Percentiles rank a stretch among this genome's conserved stretches.
phyloP scores from a whole-genome alignment of 2,329 filamentous ascomycete genomes.

The Alternaria arborescens region DNA sequence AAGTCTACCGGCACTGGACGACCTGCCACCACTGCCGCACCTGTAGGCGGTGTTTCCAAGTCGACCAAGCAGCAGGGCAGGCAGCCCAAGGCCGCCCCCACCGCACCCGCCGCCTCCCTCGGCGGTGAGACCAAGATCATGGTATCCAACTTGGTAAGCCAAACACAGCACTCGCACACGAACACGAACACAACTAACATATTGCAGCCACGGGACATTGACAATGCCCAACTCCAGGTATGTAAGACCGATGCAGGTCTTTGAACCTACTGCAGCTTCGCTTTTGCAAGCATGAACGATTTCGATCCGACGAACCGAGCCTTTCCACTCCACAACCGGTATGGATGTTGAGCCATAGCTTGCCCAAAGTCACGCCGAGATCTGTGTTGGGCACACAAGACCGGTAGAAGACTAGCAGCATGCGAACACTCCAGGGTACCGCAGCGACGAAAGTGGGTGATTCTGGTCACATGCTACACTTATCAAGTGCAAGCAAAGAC shows the following conservation, averaged over 20 bases:
- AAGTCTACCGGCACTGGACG: slow-evolving; percentile 51
- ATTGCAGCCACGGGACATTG: slow-evolving; percentile 88
- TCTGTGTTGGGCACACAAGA: slow-evolving; percentile 45
- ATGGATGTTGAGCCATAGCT: slow-evolving; percentile 40
- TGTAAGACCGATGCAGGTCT: slow-evolving; percentile 76
- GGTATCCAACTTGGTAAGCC: slow-evolving; percentile 94
- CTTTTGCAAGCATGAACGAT: slow-evolving; percentile 43
- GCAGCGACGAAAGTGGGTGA: slow-evolving; percentile 38
- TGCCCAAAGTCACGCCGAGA: slow-evolving; percentile 38
- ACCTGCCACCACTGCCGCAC: slow-evolving; percentile 68
- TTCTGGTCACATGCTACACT: slow-evolving; percentile 25
- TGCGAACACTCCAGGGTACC: slow-evolving; percentile 40
- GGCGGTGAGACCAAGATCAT: slow-evolving; percentile 92
- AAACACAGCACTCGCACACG: background rate
- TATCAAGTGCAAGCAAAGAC: slow-evolving; percentile 23
- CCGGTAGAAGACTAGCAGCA: slow-evolving; percentile 43
- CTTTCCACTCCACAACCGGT: slow-evolving; percentile 23
- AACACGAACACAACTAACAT: slow-evolving; percentile 57
- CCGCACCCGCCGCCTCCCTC: slow-evolving; percentile 67
- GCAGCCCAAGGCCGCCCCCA: slow-evolving; percentile 67
- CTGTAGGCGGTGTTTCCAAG: slow-evolving; percentile 88
- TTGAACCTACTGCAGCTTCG: slow-evolving; percentile 50
- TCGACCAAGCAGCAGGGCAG: slow-evolving; percentile 66
- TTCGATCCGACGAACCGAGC: slow-evolving; percentile 45
- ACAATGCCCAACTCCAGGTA: slow-evolving; percentile 99